A percentile compares a stretch with the other conserved stretches of the same genome.
Evolutionary conservation across 345 rosid genomes (phyloP).

Genomic region (Clarkia xantiana): DNA sequence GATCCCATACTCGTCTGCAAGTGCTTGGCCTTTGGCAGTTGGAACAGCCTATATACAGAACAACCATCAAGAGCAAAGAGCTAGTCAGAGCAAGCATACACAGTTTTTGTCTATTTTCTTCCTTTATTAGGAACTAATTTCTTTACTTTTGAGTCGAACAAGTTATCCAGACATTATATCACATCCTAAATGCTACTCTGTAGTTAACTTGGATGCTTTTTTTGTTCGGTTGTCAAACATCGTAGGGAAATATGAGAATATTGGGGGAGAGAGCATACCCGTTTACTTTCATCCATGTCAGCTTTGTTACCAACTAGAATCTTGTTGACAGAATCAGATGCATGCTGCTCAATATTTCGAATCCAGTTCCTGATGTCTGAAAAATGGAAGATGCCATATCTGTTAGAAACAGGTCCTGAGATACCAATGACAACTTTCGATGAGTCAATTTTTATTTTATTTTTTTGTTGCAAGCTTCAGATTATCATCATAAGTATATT

Average conservation of each 20-base stretch:
- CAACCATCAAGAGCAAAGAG: not conserved
- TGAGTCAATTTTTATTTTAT: not conserved
- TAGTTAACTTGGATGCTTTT: too few relatives aligned
- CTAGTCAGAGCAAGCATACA: not conserved
- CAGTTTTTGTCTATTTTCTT: too few relatives aligned
- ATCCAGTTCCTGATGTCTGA: slow-evolving; percentile 95
- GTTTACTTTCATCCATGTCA: slow-evolving; percentile 95
- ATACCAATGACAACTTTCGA: not conserved
- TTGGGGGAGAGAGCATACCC: slow-evolving; percentile 24
- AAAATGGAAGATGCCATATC: not conserved
- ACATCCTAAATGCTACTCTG: too few relatives aligned
- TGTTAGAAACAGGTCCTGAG: too few relatives aligned
- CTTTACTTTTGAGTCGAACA: too few relatives aligned
- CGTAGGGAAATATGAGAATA: not conserved
- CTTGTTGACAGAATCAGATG: slow-evolving; percentile 86
- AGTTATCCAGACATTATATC: too few relatives aligned
- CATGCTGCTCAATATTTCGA: slow-evolving; percentile 90
- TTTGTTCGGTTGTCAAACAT: too few relatives aligned
- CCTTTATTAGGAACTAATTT: too few relatives aligned
- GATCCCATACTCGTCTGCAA: slow-evolving; percentile 35
- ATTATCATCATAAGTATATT: not conserved
- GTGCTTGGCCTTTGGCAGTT: slow-evolving; percentile 30
- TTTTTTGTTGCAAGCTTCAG: too few relatives aligned
- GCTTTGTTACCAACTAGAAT: slow-evolving; percentile 92
- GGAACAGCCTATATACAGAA: slow-evolving; percentile 23